Conservation (phyloP, 1,284 basidiomycete genomes). For the Cryptococcus neoformans region DNA sequence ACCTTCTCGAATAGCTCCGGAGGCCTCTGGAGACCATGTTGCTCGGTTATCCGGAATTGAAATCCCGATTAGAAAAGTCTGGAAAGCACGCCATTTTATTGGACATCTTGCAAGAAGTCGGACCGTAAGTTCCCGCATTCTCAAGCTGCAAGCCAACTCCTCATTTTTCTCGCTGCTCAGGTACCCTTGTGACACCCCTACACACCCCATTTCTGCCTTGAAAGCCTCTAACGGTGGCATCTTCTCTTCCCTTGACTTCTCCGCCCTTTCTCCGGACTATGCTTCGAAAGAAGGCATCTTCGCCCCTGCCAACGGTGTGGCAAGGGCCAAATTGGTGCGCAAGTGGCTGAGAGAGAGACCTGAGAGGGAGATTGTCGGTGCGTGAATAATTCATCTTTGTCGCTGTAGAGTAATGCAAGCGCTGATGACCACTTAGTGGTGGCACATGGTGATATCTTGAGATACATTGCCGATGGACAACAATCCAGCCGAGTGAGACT, state of each 20-base stretch:
- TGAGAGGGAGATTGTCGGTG: constrained; percentile 45
- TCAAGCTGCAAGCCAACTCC: background rate
- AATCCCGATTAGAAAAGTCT: constrained; percentile 29
- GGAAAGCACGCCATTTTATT: constrained; percentile 42
- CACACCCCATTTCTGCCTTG: constrained; percentile 33
- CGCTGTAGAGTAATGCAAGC: constrained; percentile 18
- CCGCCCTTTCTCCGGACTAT: constrained; percentile 35
- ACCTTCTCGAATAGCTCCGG: constrained; percentile 24
- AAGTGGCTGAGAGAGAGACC: constrained; percentile 40
- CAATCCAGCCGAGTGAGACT: constrained; percentile 30
- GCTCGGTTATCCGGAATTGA: constrained; percentile 37
- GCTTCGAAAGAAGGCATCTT: constrained; percentile 46
- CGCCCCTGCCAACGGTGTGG: constrained; percentile 25
- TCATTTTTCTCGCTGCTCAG: constrained; percentile 6
- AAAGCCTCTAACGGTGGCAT: constrained; percentile 36
- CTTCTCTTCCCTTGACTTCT: constrained; percentile 44
- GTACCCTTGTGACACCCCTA: constrained; percentile 45
- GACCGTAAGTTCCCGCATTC: constrained; percentile 26
- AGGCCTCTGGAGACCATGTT: constrained; percentile 49
- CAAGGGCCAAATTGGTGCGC: constrained; percentile 37
- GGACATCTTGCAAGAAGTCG: constrained; percentile 46
- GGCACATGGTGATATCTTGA: constrained; percentile 49
- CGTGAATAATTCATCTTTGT: no score
- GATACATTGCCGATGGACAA: constrained; percentile 39
- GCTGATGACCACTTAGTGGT: constrained; percentile 20